Evolutionary conservation across 2,329 filamentous ascomycete species (phyloP), one percentile per base, ranked within the genome.

Genomic region (Talaromyces sp.): DNA sequence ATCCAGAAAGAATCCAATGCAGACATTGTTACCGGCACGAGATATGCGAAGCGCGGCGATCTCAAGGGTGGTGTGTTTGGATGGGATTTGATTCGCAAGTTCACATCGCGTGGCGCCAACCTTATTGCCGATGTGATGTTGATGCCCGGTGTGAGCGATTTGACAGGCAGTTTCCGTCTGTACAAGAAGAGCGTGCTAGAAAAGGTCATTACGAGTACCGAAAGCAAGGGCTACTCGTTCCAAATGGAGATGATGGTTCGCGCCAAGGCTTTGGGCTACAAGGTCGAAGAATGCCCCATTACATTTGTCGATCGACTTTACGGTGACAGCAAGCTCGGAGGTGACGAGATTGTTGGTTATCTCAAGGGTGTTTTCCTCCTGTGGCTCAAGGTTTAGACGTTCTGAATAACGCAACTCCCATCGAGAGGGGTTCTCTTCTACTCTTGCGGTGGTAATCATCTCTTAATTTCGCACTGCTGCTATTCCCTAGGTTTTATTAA

Each of bases 211-310:
- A 81, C 84, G 71, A 91, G 85, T 77, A 97, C 92, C 9, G 89
- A 97, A 82, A 95, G 91, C 74, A 96, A 98, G 80, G 95, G 95
- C 2, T 99, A 98, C 76, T 93, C 90, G 46, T 99, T 99, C 83
- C 95, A 99, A 86, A 99, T 99, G 95, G 93, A 97, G 83, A 89
- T 99, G 87, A 98, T 97, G 88, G 93, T 98, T 9, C 84, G 93
- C 64, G 95, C 95, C 35, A 97, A 97, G 85, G 90, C 89, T 17
- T 93, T 97, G 90, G 93, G 95, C 0, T 96, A 86, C 80, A 90
- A 88, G 41, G 93, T 99, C 32, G 91, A 90, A 17, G 95, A 99
- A 82, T 93, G 96, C 63, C 95, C 95, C 13, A 99, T 99, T 67
- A 90, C 86, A 26, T 99, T 99, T 75, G 95, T 98, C 46, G 96